Evolutionary conservation across 2,329 filamentous ascomycete species (phyloP).

Genomic region (Teratosphaeria viscida): DNA sequence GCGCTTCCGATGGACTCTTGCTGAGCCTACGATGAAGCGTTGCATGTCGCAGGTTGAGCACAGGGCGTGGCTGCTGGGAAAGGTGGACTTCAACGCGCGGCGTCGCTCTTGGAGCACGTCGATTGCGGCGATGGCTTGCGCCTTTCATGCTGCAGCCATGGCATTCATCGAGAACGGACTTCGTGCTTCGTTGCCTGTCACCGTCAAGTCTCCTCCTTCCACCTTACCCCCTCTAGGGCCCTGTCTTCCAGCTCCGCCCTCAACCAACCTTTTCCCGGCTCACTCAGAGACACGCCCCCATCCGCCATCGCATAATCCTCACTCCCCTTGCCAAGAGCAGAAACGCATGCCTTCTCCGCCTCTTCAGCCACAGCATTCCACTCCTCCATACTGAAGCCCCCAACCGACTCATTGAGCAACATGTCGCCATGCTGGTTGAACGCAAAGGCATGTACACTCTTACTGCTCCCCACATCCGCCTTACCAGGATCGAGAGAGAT

Average conservation of each 20-base stretch:
- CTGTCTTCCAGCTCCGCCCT: slow-evolving; percentile 30
- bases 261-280: slow-evolving; percentile 27
- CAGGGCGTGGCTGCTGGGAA: too few species aligned
- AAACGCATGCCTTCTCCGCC: slow-evolving; percentile 55
- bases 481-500: slow-evolving; percentile 48
- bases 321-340: slow-evolving; percentile 28
- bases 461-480: slow-evolving; percentile 50
- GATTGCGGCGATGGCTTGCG: neutral
- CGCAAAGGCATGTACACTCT: slow-evolving; percentile 70
- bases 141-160: neutral
- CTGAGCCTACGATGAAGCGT: too few species aligned
- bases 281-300: slow-evolving; percentile 13
- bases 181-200: neutral
- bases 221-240: slow-evolving; percentile 30
- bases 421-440: slow-evolving; percentile 67
- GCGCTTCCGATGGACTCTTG: too few species aligned
- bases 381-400: slow-evolving; percentile 60
- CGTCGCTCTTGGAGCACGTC: too few species aligned
- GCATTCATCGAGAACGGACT: neutral
- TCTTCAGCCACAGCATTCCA: slow-evolving; percentile 62
- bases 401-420: slow-evolving; percentile 71
- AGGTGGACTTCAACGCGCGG: too few species aligned
- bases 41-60: too few species aligned
- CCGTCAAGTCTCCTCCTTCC: slow-evolving; percentile 29
- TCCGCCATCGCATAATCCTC: slow-evolving; percentile 31